Evolutionary conservation across 257 asterid species (phyloP), one percentile per base, ranked within the genome.

Genomic region (Capsicum rhomboideum): DNA sequence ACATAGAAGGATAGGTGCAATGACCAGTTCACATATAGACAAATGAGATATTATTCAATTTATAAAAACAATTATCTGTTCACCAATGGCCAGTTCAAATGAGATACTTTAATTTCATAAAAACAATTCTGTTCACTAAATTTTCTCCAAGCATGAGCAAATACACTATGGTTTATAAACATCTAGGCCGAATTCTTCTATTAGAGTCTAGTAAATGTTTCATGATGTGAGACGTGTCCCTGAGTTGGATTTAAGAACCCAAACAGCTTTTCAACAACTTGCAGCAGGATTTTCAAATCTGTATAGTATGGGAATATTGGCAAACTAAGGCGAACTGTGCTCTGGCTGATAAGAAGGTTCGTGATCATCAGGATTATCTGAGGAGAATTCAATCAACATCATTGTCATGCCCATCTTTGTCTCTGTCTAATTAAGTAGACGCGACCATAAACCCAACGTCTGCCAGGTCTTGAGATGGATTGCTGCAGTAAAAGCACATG

Each of bases 381-480:
- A 16, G 61, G 82, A 61, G 58, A 50, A 50, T 77, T 5, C 59
- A 50, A 26, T n/a, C 23, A 50, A 28, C 82, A 50, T 50, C 63
- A 77, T 26, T 18, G 42, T 90, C 84, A 95, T 58, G 82, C 81
- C 91, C 90, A 90, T 87, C 91, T 88, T 88, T 92, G 94, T 78
- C 89, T 89, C 28, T 89, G 69, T 84, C 94, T 94, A 77, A 94
- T 90, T 50, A 97, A 88, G 89, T 97, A 97, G 79, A 97, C 91
- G n/a, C 99, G 98, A 2, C 98, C 98, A 87, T 97, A 87, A n/a
- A 95, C 98, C 99, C 99, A 97, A 81, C 85, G 87, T 80, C 78
- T 87, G 61, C 94, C 92, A 83, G 93, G 95, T 86, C 89, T 89
- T 28, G 95, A 86, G 85, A 85, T 67, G 61, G 98, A 92, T 87